Base-by-base conservation (phyloP, 495 filamentous ascomycete species). In the Barbatosphaeria neglecta region DNA sequence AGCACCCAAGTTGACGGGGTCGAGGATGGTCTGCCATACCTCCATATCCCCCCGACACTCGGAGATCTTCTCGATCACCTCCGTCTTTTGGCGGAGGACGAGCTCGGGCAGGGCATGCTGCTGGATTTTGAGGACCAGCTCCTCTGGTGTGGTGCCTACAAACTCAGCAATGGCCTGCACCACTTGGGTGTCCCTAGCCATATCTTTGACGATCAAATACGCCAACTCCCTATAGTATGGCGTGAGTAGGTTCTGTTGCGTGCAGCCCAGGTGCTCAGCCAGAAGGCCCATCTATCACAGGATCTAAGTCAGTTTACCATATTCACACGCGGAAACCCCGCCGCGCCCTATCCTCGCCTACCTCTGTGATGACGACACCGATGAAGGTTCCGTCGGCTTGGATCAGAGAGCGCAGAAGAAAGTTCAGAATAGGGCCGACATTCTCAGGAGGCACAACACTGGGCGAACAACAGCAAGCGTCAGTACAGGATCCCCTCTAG, bases 91-190 rank as follows among this genome's bases (percentile, higher is more conserved):
- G 82, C 56, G 84, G 22, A 95, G 66, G 6, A 97, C 86, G 37
- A 99, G 70, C 60, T 83, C 87, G 6, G 92, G 93, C 11, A 99
- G 62, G 3, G 87, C 87, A 56, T 87, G 74, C 10, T 74, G 70
- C 59, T 96, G 88, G n/a, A 88, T 84, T 23, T 77, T 55, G n/a
- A 79, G 62, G 20, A 97, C 69, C 43, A 95, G 82, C 43, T 83
- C 77, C 22, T 76, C 60, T 2, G 94, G 75, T 39, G 76, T 82
- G 56, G 86, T 78, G 20, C 77, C 76, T 23, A 94, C 66, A 31
- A 96, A 57, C 49, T 93, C 86, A 17, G 89, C 85, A 16, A 98
- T 69, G 31, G 83, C 70, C 50, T 87, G 83, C 7, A 81, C 81
- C 53, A 86, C 85, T 56, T 94, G 84, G 33, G 93, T 92, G 39